phyloP scores from a whole-genome alignment of 805 yeast species.

The Candida coleopterorum region DNA sequence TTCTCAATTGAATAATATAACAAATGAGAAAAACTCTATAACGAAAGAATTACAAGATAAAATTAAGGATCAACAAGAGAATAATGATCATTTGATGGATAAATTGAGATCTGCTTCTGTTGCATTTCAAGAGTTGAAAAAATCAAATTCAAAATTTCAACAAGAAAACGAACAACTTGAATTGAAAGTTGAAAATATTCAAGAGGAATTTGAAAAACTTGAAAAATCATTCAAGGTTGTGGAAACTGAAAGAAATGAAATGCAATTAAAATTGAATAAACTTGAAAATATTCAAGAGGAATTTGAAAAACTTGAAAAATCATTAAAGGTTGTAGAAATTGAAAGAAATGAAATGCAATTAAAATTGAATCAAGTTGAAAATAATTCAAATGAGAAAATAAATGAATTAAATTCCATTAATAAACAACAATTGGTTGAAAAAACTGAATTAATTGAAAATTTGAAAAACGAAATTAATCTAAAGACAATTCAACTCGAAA shows the following conservation, averaged over 20 bases:
- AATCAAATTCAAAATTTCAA: constrained; percentile 12
- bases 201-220: constrained; percentile 2
- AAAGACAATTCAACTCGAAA: neutral
- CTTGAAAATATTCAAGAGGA: constrained; percentile 1
- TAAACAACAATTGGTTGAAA: neutral
- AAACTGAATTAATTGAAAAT: constrained; percentile 23
- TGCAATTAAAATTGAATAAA: constrained; percentile 2
- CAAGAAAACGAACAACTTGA: constrained; percentile 12
- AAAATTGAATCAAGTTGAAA: constrained; percentile 2
- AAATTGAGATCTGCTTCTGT: constrained; percentile 37
- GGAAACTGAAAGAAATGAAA: constrained; percentile 2
- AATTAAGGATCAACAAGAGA: constrained; percentile 24
- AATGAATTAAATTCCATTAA: neutral
- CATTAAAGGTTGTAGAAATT: constrained; percentile 4
- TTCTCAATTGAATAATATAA: constrained; percentile 13
- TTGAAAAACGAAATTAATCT: constrained; percentile 11
- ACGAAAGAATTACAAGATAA: constrained; percentile 19
- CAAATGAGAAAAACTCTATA: constrained; percentile 14
- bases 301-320: constrained; percentile 4
- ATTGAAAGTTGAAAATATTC: constrained; percentile 8
- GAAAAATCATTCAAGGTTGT: constrained; percentile 6
- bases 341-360: constrained; percentile 2
- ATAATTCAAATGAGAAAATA: constrained; percentile 3
- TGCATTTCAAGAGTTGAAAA: constrained; percentile 28
- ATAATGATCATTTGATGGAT: constrained; percentile 35